Evolutionary conservation across 306 rosid species (phyloP).

Genomic region (Vigna unguiculata): DNA sequence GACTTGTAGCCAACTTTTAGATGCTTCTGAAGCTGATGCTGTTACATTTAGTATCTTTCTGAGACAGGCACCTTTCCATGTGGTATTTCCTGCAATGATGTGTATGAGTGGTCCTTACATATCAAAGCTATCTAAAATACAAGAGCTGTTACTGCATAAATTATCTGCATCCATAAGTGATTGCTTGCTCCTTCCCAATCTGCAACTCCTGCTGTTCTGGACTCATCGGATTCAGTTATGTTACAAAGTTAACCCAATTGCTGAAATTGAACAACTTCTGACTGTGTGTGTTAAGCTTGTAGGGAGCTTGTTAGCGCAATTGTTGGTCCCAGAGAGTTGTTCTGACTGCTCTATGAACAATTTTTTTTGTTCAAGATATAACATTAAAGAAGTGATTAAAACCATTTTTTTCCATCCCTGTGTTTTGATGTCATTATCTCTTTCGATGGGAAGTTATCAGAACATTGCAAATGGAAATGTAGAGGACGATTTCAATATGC

Average conservation of each 20-base stretch:
- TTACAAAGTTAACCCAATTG: slow-evolving; percentile 52
- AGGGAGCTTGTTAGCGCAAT: slow-evolving; percentile 51
- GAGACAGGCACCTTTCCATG: slow-evolving; percentile 79
- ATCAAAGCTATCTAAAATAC: slow-evolving; percentile 58
- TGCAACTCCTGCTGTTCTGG: slow-evolving; percentile 84
- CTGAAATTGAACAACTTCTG: slow-evolving; percentile 56
- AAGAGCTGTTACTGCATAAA: slow-evolving; percentile 65
- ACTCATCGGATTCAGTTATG: slow-evolving; percentile 61
- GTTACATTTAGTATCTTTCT: slow-evolving; percentile 70
- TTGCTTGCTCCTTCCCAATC: slow-evolving; percentile 52
- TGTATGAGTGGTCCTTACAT: slow-evolving; percentile 51
- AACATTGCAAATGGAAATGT: slow-evolving; percentile 45
- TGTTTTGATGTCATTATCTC: slow-evolving; percentile 57
- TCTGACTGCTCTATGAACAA: slow-evolving; percentile 41
- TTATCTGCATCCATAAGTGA: slow-evolving; percentile 53
- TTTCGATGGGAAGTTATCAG: slow-evolving; percentile 56
- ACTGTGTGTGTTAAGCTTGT: slow-evolving; percentile 68
- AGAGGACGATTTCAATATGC: slow-evolving; percentile 47
- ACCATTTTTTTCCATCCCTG: slow-evolving; percentile 76
- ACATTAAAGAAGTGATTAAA: slow-evolving; percentile 62
- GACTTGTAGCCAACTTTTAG: slow-evolving; percentile 44
- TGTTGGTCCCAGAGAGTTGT: slow-evolving; percentile 55
- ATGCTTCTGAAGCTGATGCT: slow-evolving; percentile 53
- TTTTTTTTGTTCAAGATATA: slow-evolving; percentile 53
- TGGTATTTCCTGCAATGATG: slow-evolving; percentile 77